phyloP scores from a whole-genome alignment of 805 yeast species.

The Yarrowia deformans region DNA sequence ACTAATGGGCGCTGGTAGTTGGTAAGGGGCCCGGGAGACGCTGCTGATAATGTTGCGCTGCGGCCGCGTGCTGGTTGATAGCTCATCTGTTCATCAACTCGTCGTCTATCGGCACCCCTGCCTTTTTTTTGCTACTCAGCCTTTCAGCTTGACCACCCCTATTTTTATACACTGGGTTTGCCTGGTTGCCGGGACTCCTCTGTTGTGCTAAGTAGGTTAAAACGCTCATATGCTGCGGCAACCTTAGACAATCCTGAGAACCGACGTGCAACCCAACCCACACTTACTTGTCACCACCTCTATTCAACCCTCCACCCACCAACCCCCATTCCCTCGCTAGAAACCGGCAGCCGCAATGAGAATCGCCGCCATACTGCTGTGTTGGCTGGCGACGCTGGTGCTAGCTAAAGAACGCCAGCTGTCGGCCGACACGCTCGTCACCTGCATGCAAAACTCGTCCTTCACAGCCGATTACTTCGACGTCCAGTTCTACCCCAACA shows the following conservation, averaged over 20 bases:
- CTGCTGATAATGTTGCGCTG: too few species aligned
- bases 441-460: slow-evolving; percentile 91
- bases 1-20: slow-evolving; percentile 7
- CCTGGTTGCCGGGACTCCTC: slow-evolving; percentile 31
- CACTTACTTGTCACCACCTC: slow-evolving; percentile 1
- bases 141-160: background rate
- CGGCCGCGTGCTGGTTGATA: too few species aligned
- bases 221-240: slow-evolving; percentile 35
- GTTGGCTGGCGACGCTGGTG: slow-evolving; percentile 35
- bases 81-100: background rate
- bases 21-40: too few species aligned
- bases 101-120: background rate
- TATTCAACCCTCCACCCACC: background rate
- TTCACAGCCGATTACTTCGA: slow-evolving; percentile 85
- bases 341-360: slow-evolving; percentile 21
- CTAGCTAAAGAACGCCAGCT: slow-evolving; percentile 46
- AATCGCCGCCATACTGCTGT: slow-evolving; percentile 35
- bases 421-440: slow-evolving; percentile 76
- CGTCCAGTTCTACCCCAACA: slow-evolving; percentile 74
- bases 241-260: slow-evolving; percentile 6
- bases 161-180: slow-evolving; percentile 6
- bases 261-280: background rate
- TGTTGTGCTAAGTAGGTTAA: slow-evolving; percentile 20
- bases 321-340: slow-evolving; percentile 34
- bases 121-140: too few species aligned